Percentiles rank a stretch among this genome's conserved stretches.
Evolutionary conservation across 805 yeast genomes (phyloP).

Genomic region (Yueomyces sp.): DNA sequence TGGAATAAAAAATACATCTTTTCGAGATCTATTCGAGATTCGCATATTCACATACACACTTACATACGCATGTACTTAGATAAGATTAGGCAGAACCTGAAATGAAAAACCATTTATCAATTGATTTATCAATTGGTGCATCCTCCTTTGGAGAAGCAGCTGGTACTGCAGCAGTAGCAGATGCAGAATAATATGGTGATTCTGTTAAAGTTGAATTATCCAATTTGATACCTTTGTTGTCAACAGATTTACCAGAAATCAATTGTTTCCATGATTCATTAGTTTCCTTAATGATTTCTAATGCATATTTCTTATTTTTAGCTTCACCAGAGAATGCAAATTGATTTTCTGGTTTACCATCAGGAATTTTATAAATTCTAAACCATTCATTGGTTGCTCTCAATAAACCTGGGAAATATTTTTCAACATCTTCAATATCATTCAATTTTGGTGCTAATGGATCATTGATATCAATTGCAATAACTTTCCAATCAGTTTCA

Average conservation of each 20-base stretch:
- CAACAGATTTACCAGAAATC: constrained; percentile 46
- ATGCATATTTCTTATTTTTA: constrained; percentile 76
- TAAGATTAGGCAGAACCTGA: constrained; percentile 50
- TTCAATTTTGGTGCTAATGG: constrained; percentile 78
- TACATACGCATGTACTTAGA: no score
- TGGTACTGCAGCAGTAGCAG: constrained; percentile 43
- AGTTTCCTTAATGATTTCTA: constrained; percentile 73
- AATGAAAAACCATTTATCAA: constrained; percentile 98
- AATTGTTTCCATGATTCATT: constrained; percentile 72
- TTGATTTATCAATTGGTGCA: constrained; percentile 90
- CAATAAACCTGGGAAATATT: constrained; percentile 80
- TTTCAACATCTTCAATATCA: constrained; percentile 85
- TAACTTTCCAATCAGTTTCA: constrained; percentile 84
- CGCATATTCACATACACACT: no score
- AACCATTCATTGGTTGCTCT: constrained; percentile 97
- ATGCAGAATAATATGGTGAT: constrained; percentile 39
- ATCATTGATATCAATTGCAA: constrained; percentile 78
- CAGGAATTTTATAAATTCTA: constrained; percentile 94
- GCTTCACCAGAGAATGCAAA: constrained; percentile 95
- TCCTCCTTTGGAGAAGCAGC: constrained; percentile 60
- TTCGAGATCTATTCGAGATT: no score
- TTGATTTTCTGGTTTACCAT: constrained; percentile 92
- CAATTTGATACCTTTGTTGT: constrained; percentile 55
- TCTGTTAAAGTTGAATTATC: constrained; percentile 59
- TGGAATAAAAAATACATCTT: neutral